Conservation (phyloP, 2,329 filamentous ascomycete genomes). For the Fusarium citri region DNA sequence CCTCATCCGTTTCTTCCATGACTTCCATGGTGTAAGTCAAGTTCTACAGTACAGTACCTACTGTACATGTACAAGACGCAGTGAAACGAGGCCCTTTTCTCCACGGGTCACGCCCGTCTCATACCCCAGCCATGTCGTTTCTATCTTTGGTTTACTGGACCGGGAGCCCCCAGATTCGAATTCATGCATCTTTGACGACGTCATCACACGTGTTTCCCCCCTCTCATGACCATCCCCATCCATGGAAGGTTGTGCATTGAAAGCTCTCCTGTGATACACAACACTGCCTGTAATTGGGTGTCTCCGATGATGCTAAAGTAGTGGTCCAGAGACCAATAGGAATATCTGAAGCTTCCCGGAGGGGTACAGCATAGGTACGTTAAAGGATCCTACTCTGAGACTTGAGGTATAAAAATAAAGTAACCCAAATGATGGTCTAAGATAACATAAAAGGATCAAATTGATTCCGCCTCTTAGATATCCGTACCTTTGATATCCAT, state of each 20-base stretch:
- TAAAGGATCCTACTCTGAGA: neutral
- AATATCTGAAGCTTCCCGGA: neutral
- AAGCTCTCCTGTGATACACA: constrained; percentile 1
- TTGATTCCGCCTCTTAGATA: neutral
- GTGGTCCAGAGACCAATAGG: neutral
- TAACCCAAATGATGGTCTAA: neutral
- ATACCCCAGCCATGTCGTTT: constrained; percentile 27
- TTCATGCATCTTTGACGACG: constrained; percentile 32
- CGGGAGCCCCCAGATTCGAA: constrained; percentile 17
- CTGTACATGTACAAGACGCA: neutral
- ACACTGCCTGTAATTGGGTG: constrained; percentile 1
- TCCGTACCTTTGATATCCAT: too few relatives aligned
- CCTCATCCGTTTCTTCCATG: constrained; percentile 7
- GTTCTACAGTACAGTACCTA: neutral
- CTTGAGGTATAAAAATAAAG: neutral
- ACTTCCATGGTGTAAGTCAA: constrained; percentile 7
- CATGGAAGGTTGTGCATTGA: constrained; percentile 16
- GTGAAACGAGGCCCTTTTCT: constrained; percentile 29
- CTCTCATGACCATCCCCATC: constrained; percentile 31
- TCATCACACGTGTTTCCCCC: constrained; percentile 32
- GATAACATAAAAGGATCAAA: neutral
- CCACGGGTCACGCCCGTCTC: constrained; percentile 16
- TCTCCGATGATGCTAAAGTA: neutral
- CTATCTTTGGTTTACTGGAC: constrained; percentile 26
- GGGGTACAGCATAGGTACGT: neutral